These are phyloP conservation scores for Jackrogersella minutella DNA, from an alignment of 495 filamentous ascomycete genomes.

Conservation along the genomic window DNA sequence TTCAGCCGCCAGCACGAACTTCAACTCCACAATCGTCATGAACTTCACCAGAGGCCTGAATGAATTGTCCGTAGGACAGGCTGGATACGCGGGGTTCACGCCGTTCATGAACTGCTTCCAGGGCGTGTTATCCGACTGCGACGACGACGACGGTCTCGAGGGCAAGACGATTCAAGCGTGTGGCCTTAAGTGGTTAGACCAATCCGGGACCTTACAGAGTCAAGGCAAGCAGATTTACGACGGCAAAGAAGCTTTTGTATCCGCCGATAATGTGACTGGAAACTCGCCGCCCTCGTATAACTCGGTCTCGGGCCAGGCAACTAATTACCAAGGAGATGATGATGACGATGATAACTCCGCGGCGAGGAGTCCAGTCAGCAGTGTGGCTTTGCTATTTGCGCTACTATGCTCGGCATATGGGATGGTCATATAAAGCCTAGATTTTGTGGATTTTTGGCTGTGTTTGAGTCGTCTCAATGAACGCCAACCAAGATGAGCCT, in stretches of 20 bases:
- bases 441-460: too few relatives aligned
- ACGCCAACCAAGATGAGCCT: too few relatives aligned
- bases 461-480: too few relatives aligned
- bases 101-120: conserved; percentile 4
- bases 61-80: not conserved
- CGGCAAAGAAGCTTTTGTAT: not conserved
- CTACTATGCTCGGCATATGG: not conserved
- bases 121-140: conserved; percentile 12
- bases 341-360: not conserved
- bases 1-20: not conserved
- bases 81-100: conserved; percentile 11
- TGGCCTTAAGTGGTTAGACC: not conserved
- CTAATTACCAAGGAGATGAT: not conserved
- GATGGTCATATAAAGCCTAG: too few relatives aligned
- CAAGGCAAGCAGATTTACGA: not conserved
- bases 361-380: not conserved
- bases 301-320: not conserved
- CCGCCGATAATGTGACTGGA: not conserved
- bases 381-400: conserved; percentile 8
- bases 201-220: not conserved
- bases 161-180: conserved; percentile 10
- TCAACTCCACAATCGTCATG: conserved; percentile 19
- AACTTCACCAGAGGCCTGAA: conserved; percentile 1
- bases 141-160: conserved; percentile 10
- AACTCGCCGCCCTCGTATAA: conserved; percentile 3